Evolutionary conservation across 192 early-diverging fungal genomes (phyloP), one percentile per base, ranked within the genome.

Genomic region (Linderina pennispora): DNA sequence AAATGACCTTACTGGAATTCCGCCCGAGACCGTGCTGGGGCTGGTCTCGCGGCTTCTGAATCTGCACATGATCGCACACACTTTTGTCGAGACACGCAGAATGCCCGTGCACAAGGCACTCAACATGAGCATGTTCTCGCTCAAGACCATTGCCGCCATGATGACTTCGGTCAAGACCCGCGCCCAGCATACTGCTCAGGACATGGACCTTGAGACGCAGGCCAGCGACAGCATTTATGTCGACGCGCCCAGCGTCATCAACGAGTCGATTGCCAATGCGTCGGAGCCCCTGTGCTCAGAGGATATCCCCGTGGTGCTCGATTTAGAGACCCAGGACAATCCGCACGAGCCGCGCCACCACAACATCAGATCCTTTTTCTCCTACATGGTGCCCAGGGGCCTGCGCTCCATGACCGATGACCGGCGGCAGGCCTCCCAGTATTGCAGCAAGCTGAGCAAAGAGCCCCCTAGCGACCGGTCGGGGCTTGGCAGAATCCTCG

Each of bases 1-100:
- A 3, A 23, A 16, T 19, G 56, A 54, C 19, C 53, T 73, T 0
- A 14, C 58, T 0, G 8, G 17, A 1, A 14, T 23, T 1, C 18
- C 66, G 33, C 33, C 53, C 1, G 35, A 16, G 6, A 41, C 60
- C 2, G 53, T 73, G 3, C 18, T 73, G 6, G 53, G 45, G 1
- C 37, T 55, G 19, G 36, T 73, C 1, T 50, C 57, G 11, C 22
- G 39, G 15, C 26, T 73, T 40, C 53, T 73, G 1, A 45, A 39
- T 1, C 13, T 48, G 26, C 69, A 73, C 28, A 45, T 65, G 33
- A 73, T 73, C 11, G 35, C 62, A 18, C 58, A 61, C 31, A 61
- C 62, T 23, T 73, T 65, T 34, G 58, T 73, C 0, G 62, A 73
- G 45, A 58, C 62, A 0, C 48, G 48, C 17, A 36, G 40, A 4